Percentiles rank a stretch among this genome's conserved stretches.
Conservation (phyloP, 2,329 filamentous ascomycete species). For the Fusarium sp. region DNA sequence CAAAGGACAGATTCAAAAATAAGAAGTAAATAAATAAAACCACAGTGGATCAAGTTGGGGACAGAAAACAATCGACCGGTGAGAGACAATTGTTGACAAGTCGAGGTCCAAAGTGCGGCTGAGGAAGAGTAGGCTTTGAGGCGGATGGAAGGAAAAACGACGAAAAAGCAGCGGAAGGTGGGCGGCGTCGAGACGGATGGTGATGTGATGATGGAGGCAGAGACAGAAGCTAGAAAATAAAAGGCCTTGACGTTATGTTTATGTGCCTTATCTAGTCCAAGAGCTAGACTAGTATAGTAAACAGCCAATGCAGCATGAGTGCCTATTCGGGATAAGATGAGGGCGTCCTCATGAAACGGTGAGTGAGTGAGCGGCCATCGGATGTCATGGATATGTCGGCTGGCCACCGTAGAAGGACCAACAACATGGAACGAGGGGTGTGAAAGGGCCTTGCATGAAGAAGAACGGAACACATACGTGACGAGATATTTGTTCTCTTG, state of each 20-base stretch:
- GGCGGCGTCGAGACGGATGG: constrained; percentile 13
- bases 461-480: background rate
- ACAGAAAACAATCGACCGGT: constrained; percentile 2
- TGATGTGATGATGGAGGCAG: constrained; percentile 23
- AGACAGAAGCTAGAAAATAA: constrained; percentile 21
- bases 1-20: background rate
- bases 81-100: background rate
- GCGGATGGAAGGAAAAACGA: constrained; percentile 13
- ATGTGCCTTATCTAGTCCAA: constrained; percentile 34
- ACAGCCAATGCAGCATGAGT: constrained; percentile 23
- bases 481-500: background rate
- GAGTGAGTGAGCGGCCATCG: constrained; percentile 16
- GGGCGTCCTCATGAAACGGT: constrained; percentile 34
- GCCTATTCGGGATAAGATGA: constrained; percentile 38
- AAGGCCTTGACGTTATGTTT: constrained; percentile 26
- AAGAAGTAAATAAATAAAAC: background rate
- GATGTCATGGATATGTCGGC: constrained; percentile 29
- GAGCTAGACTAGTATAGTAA: constrained; percentile 21
- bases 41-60: background rate
- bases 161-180: constrained; percentile 28
- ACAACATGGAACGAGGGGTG: constrained; percentile 3
- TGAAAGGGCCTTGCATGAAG: background rate
- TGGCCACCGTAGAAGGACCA: constrained; percentile 25
- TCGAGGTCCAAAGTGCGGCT: background rate
- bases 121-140: background rate